phyloP scores from a whole-genome alignment of 2,329 filamentous ascomycete species.

The Penicillium sp. region DNA sequence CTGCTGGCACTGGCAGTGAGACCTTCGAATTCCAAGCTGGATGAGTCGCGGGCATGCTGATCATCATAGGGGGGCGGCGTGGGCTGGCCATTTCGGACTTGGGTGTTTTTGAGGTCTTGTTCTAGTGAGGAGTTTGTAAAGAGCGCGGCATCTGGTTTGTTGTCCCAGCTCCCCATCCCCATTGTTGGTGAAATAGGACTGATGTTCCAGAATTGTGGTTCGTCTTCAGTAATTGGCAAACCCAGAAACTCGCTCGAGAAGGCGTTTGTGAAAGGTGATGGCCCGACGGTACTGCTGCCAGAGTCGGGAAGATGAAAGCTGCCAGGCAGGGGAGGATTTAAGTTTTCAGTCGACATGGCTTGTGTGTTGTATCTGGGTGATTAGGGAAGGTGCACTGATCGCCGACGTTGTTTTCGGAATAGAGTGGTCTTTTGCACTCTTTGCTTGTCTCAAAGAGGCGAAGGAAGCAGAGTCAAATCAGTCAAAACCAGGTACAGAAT shows the following conservation, averaged over 20 bases:
- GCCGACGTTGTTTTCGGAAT: not conserved
- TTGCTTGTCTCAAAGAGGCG: not conserved
- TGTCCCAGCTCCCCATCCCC: constrained; percentile 21
- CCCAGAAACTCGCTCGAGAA: constrained; percentile 28
- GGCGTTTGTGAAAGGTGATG: constrained; percentile 19
- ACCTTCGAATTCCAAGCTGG: constrained; percentile 16
- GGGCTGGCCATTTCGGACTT: constrained; percentile 38
- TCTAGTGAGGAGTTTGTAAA: constrained; percentile 27
- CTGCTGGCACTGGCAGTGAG: constrained; percentile 9
- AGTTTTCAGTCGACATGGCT: constrained; percentile 16
- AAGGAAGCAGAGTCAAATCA: not conserved
- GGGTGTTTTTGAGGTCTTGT: constrained; percentile 31
- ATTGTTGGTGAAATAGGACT: constrained; percentile 27
- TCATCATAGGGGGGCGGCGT: constrained; percentile 36
- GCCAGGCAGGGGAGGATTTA: constrained; percentile 10
- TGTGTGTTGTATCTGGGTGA: not conserved
- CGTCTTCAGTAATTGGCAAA: constrained; percentile 28
- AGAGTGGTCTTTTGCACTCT: not conserved
- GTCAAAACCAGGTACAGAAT: not conserved
- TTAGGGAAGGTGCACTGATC: not conserved
- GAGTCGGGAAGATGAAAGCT: constrained; percentile 8
- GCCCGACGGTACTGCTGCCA: constrained; percentile 4
- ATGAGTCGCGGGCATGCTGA: constrained; percentile 11
- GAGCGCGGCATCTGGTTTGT: constrained; percentile 21
- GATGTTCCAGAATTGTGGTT: constrained; percentile 30